Evolutionary conservation across 2,329 filamentous ascomycete genomes (phyloP).

Genomic region (Aspergillus amoenus): DNA sequence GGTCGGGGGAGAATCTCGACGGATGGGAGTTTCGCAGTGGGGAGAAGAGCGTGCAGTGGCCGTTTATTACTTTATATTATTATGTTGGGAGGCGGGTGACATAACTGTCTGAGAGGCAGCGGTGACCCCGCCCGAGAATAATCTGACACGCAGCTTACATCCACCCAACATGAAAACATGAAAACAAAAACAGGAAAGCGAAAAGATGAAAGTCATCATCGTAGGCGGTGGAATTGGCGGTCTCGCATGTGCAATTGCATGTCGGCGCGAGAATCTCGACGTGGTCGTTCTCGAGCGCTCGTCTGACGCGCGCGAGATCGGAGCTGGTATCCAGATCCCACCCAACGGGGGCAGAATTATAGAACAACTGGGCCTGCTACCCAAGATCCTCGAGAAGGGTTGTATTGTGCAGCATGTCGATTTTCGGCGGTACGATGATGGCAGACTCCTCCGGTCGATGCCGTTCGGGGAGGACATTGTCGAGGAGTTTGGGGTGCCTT

Average conservation of each 20-base stretch:
- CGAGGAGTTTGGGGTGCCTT: conserved; percentile 23
- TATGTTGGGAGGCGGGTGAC: conserved; percentile 14
- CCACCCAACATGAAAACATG: background rate
- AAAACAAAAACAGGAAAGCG: background rate
- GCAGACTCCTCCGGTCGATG: conserved; percentile 19
- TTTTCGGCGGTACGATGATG: conserved; percentile 22
- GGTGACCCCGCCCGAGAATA: background rate
- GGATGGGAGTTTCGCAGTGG: conserved; percentile 24
- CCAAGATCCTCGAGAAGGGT: conserved; percentile 12
- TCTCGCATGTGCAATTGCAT: conserved; percentile 26
- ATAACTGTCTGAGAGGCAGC: background rate
- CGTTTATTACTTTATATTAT: conserved; percentile 21
- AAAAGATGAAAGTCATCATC: conserved; percentile 17
- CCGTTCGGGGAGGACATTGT: conserved; percentile 21
- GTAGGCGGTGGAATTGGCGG: conserved; percentile 24
- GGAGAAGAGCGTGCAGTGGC: conserved; percentile 18
- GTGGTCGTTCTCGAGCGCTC: conserved; percentile 25
- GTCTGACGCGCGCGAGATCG: conserved; percentile 16
- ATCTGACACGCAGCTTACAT: background rate
- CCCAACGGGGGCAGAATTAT: conserved; percentile 26
- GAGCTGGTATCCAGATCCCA: conserved; percentile 31
- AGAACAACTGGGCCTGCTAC: conserved; percentile 16
- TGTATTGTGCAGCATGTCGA: conserved; percentile 13
- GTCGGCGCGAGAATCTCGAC: conserved; percentile 13
- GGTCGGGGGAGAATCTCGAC: conserved; percentile 9